Conservation (phyloP, 2,329 filamentous ascomycete species). For the Aspergillus sp. region DNA sequence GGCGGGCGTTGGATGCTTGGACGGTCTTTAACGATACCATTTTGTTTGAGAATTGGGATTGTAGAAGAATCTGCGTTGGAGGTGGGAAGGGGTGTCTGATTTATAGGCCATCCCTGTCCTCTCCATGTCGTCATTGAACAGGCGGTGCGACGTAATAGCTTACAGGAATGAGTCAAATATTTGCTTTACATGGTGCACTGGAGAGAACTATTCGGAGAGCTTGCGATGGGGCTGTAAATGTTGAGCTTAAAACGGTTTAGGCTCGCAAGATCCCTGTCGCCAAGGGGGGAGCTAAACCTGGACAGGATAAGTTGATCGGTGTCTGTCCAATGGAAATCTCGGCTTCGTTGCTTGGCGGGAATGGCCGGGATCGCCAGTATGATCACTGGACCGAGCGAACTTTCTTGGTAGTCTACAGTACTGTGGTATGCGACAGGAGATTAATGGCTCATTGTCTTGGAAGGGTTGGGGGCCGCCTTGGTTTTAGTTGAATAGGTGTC, state of each 20-base stretch:
- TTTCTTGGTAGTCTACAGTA: no score
- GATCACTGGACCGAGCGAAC: no score
- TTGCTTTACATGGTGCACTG: not conserved
- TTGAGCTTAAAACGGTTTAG: not conserved
- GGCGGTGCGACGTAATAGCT: not conserved
- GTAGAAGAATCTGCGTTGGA: not conserved
- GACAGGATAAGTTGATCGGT: not conserved
- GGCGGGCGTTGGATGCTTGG: slow-evolving; percentile 41
- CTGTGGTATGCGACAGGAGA: no score
- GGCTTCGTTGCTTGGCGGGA: no score
- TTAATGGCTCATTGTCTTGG: no score
- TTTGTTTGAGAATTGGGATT: not conserved
- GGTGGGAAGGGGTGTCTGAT: not conserved
- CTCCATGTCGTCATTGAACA: not conserved
- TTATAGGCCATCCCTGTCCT: not conserved
- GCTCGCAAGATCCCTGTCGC: not conserved
- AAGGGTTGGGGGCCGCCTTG: no score
- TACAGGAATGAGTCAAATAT: not conserved
- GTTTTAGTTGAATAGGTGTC: no score
- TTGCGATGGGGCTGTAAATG: not conserved
- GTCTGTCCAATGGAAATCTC: no score
- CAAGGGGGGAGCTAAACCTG: not conserved
- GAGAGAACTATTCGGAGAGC: not conserved
- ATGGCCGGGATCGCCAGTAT: no score
- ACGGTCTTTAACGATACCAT: slow-evolving; percentile 36